Base-by-base conservation (phyloP, 176 grass and related monocot genomes). In the Carex littledalei region DNA sequence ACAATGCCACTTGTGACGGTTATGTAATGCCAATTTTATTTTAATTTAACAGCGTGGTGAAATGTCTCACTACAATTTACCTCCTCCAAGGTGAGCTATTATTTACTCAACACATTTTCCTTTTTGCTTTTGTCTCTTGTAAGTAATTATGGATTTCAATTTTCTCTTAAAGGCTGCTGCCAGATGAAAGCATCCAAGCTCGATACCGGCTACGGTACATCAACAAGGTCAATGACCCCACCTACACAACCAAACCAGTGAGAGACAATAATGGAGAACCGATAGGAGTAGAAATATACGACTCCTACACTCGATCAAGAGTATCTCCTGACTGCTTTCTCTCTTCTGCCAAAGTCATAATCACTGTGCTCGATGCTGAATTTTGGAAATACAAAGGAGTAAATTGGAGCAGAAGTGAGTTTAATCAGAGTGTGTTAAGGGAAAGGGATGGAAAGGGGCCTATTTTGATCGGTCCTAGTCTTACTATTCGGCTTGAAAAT, bases 341-440 rank as follows among this genome's bases (percentile, higher is more conserved):
- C 72, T 77, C 72, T 53, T 77, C 72, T 22, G 72, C 43, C 45
- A 77, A 77, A 77, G 45, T 77, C 72, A 77, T 12, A 77, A 3
- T 77, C 18, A 53, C 3, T 14, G 72, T 77, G 45, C 72, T 77
- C 11, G 4, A 77, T 53, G 72, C 72, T 13, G 72, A 77, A 24
- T 26, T 77, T 8, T 77, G 72, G 72, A 77, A 77, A 77, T 15
- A 53, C 11, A 53, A n/a, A n/a, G n/a, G 49, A 29, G 72, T 5
- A 24, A 77, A 24, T 29, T 77, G 72, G 72, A 77, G 18, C 8
- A 20, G 41, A 54, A 26, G 22, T 2, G 39, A 77, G 34, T 77
- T 77, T 54, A 24, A 13, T 77, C 3, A 77, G n/a, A 77, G 18
- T 18, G 47, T 77, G 52, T 20, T 54, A 24, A 26, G 8, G 13